Evolutionary conservation across 768 basidiomycete species (phyloP).

Genomic region (Tricholoma furcatifolium): DNA sequence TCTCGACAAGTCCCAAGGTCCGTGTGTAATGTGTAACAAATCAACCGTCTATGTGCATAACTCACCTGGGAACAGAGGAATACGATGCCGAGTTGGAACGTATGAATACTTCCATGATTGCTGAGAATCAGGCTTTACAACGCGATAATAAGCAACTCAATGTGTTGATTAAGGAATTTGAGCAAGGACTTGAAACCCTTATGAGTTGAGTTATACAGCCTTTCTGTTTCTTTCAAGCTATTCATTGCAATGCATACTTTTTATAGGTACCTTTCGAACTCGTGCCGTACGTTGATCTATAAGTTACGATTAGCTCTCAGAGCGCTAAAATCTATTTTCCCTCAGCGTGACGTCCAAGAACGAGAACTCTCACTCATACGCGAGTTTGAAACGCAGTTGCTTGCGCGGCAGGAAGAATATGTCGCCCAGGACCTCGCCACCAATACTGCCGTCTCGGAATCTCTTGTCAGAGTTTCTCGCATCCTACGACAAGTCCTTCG

Average conservation of each 20-base stretch:
- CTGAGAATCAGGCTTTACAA: slow-evolving; percentile 82
- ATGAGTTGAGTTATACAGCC: slow-evolving; percentile 59
- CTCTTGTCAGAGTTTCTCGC: slow-evolving; percentile 68
- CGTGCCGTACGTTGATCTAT: slow-evolving; percentile 68
- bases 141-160: slow-evolving; percentile 97
- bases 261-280: slow-evolving; percentile 68
- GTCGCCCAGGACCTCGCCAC: slow-evolving; percentile 55
- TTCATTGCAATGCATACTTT: neutral
- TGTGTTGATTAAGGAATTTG: slow-evolving; percentile 90
- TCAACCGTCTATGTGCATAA: too few species aligned
- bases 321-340: slow-evolving; percentile 1
- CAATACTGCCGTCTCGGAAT: slow-evolving; percentile 65
- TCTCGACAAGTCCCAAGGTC: slow-evolving; percentile 83
- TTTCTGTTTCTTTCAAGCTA: neutral
- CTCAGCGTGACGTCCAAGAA: slow-evolving; percentile 87
- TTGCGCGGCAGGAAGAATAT: slow-evolving; percentile 69
- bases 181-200: slow-evolving; percentile 90
- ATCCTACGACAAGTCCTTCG: slow-evolving; percentile 71
- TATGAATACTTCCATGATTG: slow-evolving; percentile 75
- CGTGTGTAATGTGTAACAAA: too few species aligned
- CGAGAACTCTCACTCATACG: slow-evolving; percentile 87
- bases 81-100: slow-evolving; percentile 89
- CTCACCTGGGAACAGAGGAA: slow-evolving; percentile 55
- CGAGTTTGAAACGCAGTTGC: slow-evolving; percentile 87
- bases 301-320: neutral